phyloP scores from a whole-genome alignment of 176 grass and related monocot genomes.

The Avena eriantha region DNA sequence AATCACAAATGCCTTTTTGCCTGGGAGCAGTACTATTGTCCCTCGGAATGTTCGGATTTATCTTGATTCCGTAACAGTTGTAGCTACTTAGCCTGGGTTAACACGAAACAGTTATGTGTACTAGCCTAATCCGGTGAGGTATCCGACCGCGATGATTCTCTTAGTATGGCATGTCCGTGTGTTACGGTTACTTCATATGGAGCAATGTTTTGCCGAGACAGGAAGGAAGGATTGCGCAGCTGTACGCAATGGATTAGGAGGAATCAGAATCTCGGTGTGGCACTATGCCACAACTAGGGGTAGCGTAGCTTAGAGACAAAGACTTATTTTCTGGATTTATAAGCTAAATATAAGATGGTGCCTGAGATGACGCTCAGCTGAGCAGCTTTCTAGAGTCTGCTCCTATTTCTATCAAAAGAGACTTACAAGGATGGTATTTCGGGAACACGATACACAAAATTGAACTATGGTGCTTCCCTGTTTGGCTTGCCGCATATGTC shows the following conservation, averaged over 20 bases:
- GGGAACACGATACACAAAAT: background rate
- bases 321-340: background rate
- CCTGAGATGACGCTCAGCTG: background rate
- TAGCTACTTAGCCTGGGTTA: too few species aligned
- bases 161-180: conserved; percentile 5
- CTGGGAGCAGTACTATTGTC: conserved; percentile 18
- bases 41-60: conserved; percentile 28
- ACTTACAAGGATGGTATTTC: background rate
- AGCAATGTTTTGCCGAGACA: conserved; percentile 11
- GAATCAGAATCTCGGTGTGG: background rate
- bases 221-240: background rate
- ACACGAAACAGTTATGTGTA: too few species aligned
- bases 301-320: background rate
- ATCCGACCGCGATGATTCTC: background rate
- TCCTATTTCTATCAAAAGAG: conserved; percentile 6
- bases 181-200: conserved; percentile 35
- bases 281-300: background rate
- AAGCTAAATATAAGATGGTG: conserved; percentile 9
- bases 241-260: background rate
- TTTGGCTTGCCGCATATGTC: background rate
- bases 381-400: background rate
- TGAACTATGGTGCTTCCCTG: conserved; percentile 19
- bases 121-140: background rate
- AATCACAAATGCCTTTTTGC: background rate
- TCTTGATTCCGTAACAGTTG: background rate